Evolutionary conservation across 805 yeast genomes (phyloP).

Genomic region (Ogataea nitratoaversa): DNA sequence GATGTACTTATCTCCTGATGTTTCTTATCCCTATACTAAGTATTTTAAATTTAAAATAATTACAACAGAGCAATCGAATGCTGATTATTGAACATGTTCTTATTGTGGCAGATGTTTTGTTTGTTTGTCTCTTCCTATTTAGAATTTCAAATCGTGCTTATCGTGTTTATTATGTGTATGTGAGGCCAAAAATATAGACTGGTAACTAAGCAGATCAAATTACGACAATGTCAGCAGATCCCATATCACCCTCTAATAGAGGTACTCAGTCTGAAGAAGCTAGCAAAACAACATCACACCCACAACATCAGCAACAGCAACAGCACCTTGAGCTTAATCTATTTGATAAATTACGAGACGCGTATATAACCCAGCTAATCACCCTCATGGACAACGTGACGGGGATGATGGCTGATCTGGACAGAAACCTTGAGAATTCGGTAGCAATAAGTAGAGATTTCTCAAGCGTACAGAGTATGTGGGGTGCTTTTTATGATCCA

Average conservation of each 20-base stretch:
- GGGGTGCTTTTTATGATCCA: conserved; percentile 22
- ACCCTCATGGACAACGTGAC: conserved; percentile 20
- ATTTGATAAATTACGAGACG: conserved; percentile 17
- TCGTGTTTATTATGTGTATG: not conserved
- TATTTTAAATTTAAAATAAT: no score
- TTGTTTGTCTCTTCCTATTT: not conserved
- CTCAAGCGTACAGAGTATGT: conserved; percentile 14
- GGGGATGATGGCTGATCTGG: conserved; percentile 15
- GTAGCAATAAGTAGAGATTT: conserved; percentile 20
- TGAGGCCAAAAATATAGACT: no score
- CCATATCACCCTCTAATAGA: not conserved
- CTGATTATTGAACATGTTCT: not conserved
- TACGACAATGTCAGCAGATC: conserved; percentile 2
- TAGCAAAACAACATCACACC: conserved; percentile 1
- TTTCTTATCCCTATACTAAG: no score
- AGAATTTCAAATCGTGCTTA: not conserved
- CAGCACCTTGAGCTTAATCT: conserved; percentile 11
- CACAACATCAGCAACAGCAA: conserved; percentile 6
- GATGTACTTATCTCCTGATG: no score
- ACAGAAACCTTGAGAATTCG: conserved; percentile 18
- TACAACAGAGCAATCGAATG: not conserved
- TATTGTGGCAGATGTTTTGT: not conserved
- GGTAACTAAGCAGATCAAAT: no score
- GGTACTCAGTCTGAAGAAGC: no score
- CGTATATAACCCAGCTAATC: conserved; percentile 14